Percentiles rank a stretch among this genome's conserved stretches.
phyloP scores from a whole-genome alignment of 2,329 filamentous ascomycete species.

The Aspergillus piperis region DNA sequence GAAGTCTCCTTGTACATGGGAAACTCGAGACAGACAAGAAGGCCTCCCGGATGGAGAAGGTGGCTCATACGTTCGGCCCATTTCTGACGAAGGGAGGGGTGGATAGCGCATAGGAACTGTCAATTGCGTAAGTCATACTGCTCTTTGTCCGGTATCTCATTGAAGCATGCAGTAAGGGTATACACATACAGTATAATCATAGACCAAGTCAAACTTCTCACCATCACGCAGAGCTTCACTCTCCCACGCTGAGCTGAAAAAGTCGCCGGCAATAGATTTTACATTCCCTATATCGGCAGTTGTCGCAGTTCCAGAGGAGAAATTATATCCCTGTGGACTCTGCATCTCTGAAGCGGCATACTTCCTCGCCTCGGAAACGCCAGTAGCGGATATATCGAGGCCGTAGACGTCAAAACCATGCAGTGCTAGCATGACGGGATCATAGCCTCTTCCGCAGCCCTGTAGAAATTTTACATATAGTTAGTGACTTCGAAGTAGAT shows the following conservation, averaged over 20 bases:
- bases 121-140: background rate
- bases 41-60: background rate
- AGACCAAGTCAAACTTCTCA: slow-evolving; percentile 19
- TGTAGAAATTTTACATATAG: background rate
- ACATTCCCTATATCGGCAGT: slow-evolving; percentile 22
- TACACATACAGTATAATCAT: slow-evolving; percentile 53
- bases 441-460: slow-evolving; percentile 39
- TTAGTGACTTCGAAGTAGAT: background rate
- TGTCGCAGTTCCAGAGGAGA: background rate
- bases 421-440: slow-evolving; percentile 34
- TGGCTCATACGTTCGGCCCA: slow-evolving; percentile 56
- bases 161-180: no score
- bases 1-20: slow-evolving; percentile 42
- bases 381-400: slow-evolving; percentile 32
- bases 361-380: slow-evolving; percentile 21
- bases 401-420: slow-evolving; percentile 36
- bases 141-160: accelerated
- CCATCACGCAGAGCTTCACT: background rate
- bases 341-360: slow-evolving; percentile 25
- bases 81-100: slow-evolving; percentile 52
- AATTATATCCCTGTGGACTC: slow-evolving; percentile 22
- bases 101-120: slow-evolving; percentile 65
- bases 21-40: slow-evolving; percentile 54
- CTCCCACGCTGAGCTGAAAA: slow-evolving; percentile 15
- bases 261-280: slow-evolving; percentile 61